Base-by-base conservation (phyloP, 2,329 filamentous ascomycete species). In the Neonectria faginata region DNA sequence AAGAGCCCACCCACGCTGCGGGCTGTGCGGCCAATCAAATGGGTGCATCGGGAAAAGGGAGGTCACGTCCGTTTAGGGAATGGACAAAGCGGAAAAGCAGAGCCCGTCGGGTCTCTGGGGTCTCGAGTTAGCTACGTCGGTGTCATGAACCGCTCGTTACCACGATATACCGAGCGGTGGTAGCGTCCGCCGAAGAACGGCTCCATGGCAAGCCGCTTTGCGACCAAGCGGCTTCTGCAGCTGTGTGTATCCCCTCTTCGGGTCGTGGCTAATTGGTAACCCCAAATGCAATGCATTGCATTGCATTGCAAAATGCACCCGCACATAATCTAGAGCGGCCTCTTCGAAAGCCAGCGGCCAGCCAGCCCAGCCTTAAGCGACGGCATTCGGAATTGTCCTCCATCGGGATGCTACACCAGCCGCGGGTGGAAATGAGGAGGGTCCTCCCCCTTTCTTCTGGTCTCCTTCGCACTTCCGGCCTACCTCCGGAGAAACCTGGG, bases 111-210 rank as follows among this genome's bases (percentile, higher is more conserved):
- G 36, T 42, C 11, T 36, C 42, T 47, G n/a, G 39, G 39, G 39
- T 18, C 16, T 18, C 39, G 39, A n/a, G n/a, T 31, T 36, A 42
- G 42, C 16, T 61, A 56, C 25, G 58, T 44, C n/a, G 41, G 41
- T 57, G 51, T 52, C 64, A 59, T 62, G 62, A 70, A 63, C 70
- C 70, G 70, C 57, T 54, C 51, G 62, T 73, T 65, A 65, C 70
- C 68, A 67, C 60, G 62, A 57, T 58, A 71, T 68, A 68, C 70
- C 70, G 70, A 71, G 64, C 54, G 51, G 53, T 47, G 60, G 57
- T 64, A 59, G 58, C 60, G 47, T 53, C 57, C 50, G 62, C 57
- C 50, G 33, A 62, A 42, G 31, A 62, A 66, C 67, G 25, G 62
- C 55, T 56, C 54, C 33, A 57, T 55, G 57, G 57, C 31, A 45